Evolutionary conservation across 2,329 filamentous ascomycete genomes (phyloP).

Genomic region (Microdochium trichocladiopsis): DNA sequence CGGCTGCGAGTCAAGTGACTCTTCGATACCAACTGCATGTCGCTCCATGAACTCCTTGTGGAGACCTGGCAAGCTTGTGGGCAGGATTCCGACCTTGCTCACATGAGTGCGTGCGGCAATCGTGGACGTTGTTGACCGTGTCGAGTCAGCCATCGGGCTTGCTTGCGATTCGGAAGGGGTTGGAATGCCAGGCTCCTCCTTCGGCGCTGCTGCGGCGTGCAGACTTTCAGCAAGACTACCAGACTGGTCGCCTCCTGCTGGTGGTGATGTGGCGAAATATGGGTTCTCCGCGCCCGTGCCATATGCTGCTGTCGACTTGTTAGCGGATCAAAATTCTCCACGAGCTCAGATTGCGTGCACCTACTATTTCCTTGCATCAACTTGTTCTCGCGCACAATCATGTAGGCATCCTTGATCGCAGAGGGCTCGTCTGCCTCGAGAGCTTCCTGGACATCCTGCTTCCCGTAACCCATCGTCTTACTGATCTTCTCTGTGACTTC

Average conservation of each 20-base stretch:
- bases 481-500: conserved; percentile 93
- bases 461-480: conserved; percentile 96
- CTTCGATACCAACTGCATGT: conserved; percentile 44
- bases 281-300: conserved; percentile 31
- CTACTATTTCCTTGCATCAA: conserved; percentile 92
- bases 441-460: conserved; percentile 90
- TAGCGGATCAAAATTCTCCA: conserved; percentile 10
- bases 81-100: conserved; percentile 86
- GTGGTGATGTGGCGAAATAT: conserved; percentile 35
- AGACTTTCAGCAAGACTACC: conserved; percentile 48
- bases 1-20: conserved; percentile 33
- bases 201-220: conserved; percentile 18
- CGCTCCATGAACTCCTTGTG: conserved; percentile 87
- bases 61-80: conserved; percentile 83
- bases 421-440: conserved; percentile 88
- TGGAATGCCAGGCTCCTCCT: conserved; percentile 7
- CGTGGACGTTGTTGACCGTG: conserved; percentile 44
- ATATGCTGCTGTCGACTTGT: conserved; percentile 36
- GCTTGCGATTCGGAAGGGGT: conserved; percentile 24
- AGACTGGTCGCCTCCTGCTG: conserved; percentile 41
- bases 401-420: conserved; percentile 97
- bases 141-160: conserved; percentile 48
- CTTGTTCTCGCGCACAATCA: conserved; percentile 96
- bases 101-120: conserved; percentile 50
- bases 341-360: conserved; percentile 25